phyloP scores from a whole-genome alignment of 1,284 basidiomycete species.

The Naganishia liquefaciens region DNA sequence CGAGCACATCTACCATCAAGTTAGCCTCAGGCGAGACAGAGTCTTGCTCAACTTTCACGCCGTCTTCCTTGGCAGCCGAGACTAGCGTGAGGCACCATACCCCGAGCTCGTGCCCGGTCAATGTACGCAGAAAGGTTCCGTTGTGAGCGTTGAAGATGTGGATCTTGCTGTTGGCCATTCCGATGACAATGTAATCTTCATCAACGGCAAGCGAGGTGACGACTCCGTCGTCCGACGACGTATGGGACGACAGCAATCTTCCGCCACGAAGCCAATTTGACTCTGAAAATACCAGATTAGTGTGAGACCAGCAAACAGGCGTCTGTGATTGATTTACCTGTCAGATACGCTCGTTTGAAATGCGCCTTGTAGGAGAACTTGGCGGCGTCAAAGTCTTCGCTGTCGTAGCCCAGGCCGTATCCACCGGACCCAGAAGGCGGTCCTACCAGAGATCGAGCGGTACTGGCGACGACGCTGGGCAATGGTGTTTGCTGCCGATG shows the following conservation, averaged over 20 bases:
- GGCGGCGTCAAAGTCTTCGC: slow-evolving; percentile 28
- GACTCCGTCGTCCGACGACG: slow-evolving; percentile 70
- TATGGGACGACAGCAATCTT: slow-evolving; percentile 70
- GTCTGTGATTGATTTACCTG: slow-evolving; percentile 58
- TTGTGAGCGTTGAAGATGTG: slow-evolving; percentile 82
- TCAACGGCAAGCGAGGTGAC: slow-evolving; percentile 88
- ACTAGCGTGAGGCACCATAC: slow-evolving; percentile 89
- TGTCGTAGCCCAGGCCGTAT: slow-evolving; percentile 26
- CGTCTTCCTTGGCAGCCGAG: slow-evolving; percentile 30
- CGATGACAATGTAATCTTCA: slow-evolving; percentile 81
- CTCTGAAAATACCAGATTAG: slow-evolving; percentile 57
- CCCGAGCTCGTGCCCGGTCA: slow-evolving; percentile 82
- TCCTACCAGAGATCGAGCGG: slow-evolving; percentile 8
- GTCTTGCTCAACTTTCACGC: slow-evolving; percentile 11
- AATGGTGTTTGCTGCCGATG: slow-evolving; percentile 29
- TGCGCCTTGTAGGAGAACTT: slow-evolving; percentile 54
- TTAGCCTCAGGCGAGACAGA: not conserved
- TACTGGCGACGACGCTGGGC: slow-evolving; percentile 20
- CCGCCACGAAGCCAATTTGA: slow-evolving; percentile 85
- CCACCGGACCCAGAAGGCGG: slow-evolving; percentile 3
- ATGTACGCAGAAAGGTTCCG: slow-evolving; percentile 73
- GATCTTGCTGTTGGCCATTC: slow-evolving; percentile 83
- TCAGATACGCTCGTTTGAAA: slow-evolving; percentile 76
- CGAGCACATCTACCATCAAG: not conserved
- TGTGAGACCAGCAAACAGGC: not conserved